These are phyloP conservation scores for Tolypocladium album DNA, from an alignment of 2,329 filamentous ascomycete species.

Conservation along the genomic window DNA sequence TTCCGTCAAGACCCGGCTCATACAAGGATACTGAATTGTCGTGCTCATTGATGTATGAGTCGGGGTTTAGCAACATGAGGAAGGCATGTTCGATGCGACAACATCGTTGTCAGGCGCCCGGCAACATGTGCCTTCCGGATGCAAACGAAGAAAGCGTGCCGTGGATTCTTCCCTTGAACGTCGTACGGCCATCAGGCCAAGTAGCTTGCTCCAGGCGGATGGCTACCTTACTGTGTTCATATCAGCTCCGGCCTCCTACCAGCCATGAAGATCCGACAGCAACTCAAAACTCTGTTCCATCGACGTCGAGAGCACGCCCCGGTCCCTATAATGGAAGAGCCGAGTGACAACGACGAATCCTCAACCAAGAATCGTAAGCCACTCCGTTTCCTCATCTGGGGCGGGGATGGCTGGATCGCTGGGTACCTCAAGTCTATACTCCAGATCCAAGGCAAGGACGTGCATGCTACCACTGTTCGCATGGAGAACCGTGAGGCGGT, in stretches of 20 bases:
- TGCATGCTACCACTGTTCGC: slow-evolving; percentile 48
- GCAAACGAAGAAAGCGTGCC: background rate
- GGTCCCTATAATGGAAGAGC: background rate
- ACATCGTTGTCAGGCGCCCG: too few species aligned
- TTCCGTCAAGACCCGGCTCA: background rate
- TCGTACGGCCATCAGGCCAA: background rate
- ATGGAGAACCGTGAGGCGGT: slow-evolving; percentile 54
- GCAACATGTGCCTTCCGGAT: background rate
- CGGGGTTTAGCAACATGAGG: too few species aligned
- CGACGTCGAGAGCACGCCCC: background rate
- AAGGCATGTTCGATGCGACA: too few species aligned
- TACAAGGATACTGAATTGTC: too few species aligned
- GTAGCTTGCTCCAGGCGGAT: background rate
- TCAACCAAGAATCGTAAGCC: background rate
- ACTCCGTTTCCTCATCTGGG: slow-evolving; percentile 51
- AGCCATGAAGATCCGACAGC: background rate
- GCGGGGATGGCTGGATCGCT: slow-evolving; percentile 52
- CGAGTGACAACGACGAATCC: background rate
- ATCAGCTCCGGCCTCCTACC: background rate
- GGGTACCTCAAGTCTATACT: slow-evolving; percentile 50
- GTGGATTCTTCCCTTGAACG: background rate
- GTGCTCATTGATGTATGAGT: too few species aligned
- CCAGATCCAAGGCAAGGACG: slow-evolving; percentile 48
- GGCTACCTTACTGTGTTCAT: background rate
- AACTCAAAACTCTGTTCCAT: background rate